Conservation (phyloP, 2,329 filamentous ascomycete species). For the Fusarium neocosmosporiellum region DNA sequence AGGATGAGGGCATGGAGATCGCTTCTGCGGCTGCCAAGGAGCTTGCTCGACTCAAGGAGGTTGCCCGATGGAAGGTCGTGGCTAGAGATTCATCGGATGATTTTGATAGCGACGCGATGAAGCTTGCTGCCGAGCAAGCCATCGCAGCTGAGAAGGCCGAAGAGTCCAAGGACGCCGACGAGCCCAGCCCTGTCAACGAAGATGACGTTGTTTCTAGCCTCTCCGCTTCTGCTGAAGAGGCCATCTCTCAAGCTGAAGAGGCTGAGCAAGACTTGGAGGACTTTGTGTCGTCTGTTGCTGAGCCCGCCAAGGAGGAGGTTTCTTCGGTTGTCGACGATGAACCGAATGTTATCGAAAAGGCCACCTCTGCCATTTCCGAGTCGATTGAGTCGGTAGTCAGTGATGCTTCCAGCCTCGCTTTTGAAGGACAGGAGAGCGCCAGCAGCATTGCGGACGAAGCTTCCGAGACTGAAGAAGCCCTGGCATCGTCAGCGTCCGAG, state of each 20-base stretch:
- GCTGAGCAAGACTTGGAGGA: constrained; percentile 35
- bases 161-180: constrained; percentile 32
- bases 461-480: constrained; percentile 23
- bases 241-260: constrained; percentile 21
- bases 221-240: constrained; percentile 19
- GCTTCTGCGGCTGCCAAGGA: constrained; percentile 85
- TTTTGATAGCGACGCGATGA: constrained; percentile 77
- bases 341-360: constrained; percentile 26
- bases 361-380: constrained; percentile 22
- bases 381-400: constrained; percentile 19
- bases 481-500: constrained; percentile 36
- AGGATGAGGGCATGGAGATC: constrained; percentile 82
- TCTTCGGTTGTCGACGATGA: constrained; percentile 21
- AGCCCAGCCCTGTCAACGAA: constrained; percentile 45
- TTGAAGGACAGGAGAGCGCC: constrained; percentile 23
- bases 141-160: constrained; percentile 38
- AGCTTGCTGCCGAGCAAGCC: constrained; percentile 62
- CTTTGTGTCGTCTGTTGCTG: constrained; percentile 34
- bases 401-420: constrained; percentile 28
- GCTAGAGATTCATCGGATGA: constrained; percentile 80
- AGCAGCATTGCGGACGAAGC: constrained; percentile 29
- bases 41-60: constrained; percentile 82
- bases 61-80: constrained; percentile 84
- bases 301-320: constrained; percentile 21
- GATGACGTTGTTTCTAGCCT: constrained; percentile 28